phyloP scores from a whole-genome alignment of 2,329 filamentous ascomycete species.

The Diplodia intermedia region DNA sequence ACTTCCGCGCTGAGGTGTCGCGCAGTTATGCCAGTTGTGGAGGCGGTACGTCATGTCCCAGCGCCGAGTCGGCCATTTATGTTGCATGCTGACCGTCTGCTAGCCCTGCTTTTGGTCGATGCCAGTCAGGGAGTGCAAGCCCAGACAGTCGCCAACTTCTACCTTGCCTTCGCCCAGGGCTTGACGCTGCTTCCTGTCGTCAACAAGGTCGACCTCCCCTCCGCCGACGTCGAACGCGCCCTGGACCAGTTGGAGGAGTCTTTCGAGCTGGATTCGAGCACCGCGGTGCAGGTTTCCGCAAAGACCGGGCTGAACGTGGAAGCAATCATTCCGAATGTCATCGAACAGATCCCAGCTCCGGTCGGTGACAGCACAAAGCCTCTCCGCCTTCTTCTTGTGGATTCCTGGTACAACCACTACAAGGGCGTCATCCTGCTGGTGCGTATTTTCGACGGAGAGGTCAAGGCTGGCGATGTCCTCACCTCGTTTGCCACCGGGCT shows the following conservation, averaged over 20 bases:
- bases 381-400: slow-evolving; percentile 84
- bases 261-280: slow-evolving; percentile 84
- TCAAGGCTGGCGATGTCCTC: slow-evolving; percentile 84
- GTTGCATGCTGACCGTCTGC: slow-evolving; percentile 28
- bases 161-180: slow-evolving; percentile 92
- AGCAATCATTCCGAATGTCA: slow-evolving; percentile 80
- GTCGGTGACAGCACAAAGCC: slow-evolving; percentile 75
- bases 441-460: slow-evolving; percentile 84
- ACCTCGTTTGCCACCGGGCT: slow-evolving; percentile 85
- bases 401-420: slow-evolving; percentile 98
- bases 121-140: slow-evolving; percentile 96
- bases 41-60: slow-evolving; percentile 56
- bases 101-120: slow-evolving; percentile 86
- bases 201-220: slow-evolving; percentile 94
- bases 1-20: slow-evolving; percentile 95
- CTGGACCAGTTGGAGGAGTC: slow-evolving; percentile 83
- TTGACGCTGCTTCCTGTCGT: slow-evolving; percentile 87
- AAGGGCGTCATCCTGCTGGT: slow-evolving; percentile 92
- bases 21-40: slow-evolving; percentile 96
- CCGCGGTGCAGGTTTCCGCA: slow-evolving; percentile 81
- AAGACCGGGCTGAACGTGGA: slow-evolving; percentile 92
- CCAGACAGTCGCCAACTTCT: slow-evolving; percentile 98
- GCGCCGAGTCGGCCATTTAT: background rate
- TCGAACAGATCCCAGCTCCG: slow-evolving; percentile 84
- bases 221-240: slow-evolving; percentile 84